Evolutionary conservation across 1,284 basidiomycete species (phyloP).

Genomic region (Trichosporon asahii): DNA sequence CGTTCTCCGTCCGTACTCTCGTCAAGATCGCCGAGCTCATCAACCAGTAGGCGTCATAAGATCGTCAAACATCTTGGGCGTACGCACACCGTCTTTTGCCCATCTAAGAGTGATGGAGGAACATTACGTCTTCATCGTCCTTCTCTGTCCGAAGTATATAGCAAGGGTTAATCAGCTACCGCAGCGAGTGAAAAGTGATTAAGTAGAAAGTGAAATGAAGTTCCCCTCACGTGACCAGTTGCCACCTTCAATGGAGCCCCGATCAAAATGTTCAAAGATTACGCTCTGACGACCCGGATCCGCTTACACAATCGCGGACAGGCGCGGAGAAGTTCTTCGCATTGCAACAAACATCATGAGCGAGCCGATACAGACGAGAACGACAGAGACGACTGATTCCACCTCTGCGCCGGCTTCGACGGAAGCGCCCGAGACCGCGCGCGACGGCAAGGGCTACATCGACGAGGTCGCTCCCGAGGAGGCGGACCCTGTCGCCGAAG

Average conservation of each 20-base stretch:
- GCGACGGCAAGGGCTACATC: conserved; percentile 28
- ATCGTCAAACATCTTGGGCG: background rate
- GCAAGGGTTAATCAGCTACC: background rate
- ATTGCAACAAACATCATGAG: conserved; percentile 11
- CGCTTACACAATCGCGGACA: background rate
- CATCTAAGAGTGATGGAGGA: background rate
- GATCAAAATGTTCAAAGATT: conserved; percentile 12
- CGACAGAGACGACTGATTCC: background rate
- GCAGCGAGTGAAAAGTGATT: background rate
- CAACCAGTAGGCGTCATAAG: conserved; percentile 3
- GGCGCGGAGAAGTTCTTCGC: background rate
- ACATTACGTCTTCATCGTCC: background rate
- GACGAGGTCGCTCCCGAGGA: conserved; percentile 26
- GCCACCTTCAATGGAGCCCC: conserved; percentile 9
- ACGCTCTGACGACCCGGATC: background rate
- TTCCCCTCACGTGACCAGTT: conserved; percentile 4
- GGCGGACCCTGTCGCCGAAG: conserved; percentile 8
- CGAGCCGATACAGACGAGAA: background rate
- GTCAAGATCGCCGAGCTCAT: conserved; percentile 12
- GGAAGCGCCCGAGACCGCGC: conserved; percentile 4
- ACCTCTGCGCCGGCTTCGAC: background rate
- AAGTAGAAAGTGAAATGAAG: background rate
- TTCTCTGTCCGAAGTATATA: background rate
- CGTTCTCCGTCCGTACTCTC: conserved; percentile 13
- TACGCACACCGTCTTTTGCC: background rate